Evolutionary conservation across 1,139 yeast genomes (phyloP).

Genomic region (Suhomyces yuchorum): DNA sequence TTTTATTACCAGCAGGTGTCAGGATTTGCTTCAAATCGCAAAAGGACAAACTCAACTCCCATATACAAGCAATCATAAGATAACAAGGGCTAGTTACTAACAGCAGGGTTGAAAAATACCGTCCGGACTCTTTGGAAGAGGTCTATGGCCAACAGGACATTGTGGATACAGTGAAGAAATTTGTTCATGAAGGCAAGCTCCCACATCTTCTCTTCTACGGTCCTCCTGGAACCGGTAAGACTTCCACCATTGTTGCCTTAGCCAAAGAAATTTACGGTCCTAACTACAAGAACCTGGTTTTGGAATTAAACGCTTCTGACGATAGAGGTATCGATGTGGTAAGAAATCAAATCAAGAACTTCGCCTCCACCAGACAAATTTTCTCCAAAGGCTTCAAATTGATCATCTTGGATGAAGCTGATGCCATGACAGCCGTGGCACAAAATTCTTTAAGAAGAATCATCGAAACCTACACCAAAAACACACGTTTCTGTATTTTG

Average conservation of each 20-base stretch:
- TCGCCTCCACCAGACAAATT: slow-evolving; percentile 90
- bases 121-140: slow-evolving; percentile 82
- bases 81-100: too few relatives aligned
- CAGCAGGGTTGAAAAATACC: slow-evolving; percentile 88
- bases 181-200: slow-evolving; percentile 77
- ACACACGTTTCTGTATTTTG: slow-evolving; percentile 92
- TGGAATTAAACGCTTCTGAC: slow-evolving; percentile 86
- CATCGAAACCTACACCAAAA: slow-evolving; percentile 92
- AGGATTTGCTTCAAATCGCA: too few relatives aligned
- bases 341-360: slow-evolving; percentile 78
- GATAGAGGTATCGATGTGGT: slow-evolving; percentile 89
- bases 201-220: slow-evolving; percentile 94
- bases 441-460: slow-evolving; percentile 91
- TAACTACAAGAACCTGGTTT: slow-evolving; percentile 81
- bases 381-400: slow-evolving; percentile 81
- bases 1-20: too few relatives aligned
- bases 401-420: slow-evolving; percentile 95
- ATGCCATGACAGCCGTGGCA: slow-evolving; percentile 97
- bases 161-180: slow-evolving; percentile 77
- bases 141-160: slow-evolving; percentile 91
- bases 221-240: slow-evolving; percentile 98
- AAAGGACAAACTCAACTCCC: too few relatives aligned
- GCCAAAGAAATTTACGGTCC: slow-evolving; percentile 91
- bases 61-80: too few relatives aligned
- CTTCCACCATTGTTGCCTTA: slow-evolving; percentile 88